Percentiles rank a stretch among this genome's conserved stretches.
phyloP scores from a whole-genome alignment of 2,329 filamentous ascomycete genomes.

The Mycosphaerella arachidis region DNA sequence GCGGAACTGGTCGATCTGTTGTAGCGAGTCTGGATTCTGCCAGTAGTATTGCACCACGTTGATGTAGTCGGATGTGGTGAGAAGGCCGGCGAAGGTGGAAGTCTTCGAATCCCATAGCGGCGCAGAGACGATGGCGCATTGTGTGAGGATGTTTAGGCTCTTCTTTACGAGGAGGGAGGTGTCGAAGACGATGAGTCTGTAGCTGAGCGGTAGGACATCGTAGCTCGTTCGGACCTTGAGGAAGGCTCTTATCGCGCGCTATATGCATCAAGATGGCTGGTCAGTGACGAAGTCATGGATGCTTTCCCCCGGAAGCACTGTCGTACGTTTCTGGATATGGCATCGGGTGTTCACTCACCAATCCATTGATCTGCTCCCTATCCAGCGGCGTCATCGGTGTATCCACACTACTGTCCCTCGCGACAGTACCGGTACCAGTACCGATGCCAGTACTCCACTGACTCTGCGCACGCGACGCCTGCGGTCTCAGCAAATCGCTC shows the following conservation, averaged over 20 bases:
- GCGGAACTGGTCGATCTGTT: constrained; percentile 88
- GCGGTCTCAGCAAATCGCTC: constrained; percentile 15
- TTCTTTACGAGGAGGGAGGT: constrained; percentile 94
- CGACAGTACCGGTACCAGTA: not conserved
- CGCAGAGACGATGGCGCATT: constrained; percentile 97
- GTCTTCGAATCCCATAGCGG: constrained; percentile 94
- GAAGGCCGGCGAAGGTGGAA: constrained; percentile 85
- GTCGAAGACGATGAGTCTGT: constrained; percentile 92
- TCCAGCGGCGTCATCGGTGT: constrained; percentile 49
- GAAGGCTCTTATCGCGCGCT: constrained; percentile 92
- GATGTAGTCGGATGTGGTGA: constrained; percentile 96
- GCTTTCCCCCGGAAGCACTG: not conserved
- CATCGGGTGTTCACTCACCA: constrained; percentile 53
- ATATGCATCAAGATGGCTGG: constrained; percentile 13
- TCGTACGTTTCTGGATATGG: constrained; percentile 2
- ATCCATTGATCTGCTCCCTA: constrained; percentile 70
- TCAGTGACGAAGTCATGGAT: constrained; percentile 2
- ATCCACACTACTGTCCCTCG: not conserved
- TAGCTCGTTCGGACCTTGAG: constrained; percentile 95
- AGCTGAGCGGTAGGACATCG: constrained; percentile 93
- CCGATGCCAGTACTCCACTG: not conserved
- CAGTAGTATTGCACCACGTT: constrained; percentile 99
- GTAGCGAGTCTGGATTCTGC: constrained; percentile 86
- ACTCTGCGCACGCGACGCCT: not conserved
- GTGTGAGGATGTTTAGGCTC: constrained; percentile 88